Evolutionary conservation across 2,329 filamentous ascomycete genomes (phyloP).

Genomic region (Lasiodiplodia sp.): DNA sequence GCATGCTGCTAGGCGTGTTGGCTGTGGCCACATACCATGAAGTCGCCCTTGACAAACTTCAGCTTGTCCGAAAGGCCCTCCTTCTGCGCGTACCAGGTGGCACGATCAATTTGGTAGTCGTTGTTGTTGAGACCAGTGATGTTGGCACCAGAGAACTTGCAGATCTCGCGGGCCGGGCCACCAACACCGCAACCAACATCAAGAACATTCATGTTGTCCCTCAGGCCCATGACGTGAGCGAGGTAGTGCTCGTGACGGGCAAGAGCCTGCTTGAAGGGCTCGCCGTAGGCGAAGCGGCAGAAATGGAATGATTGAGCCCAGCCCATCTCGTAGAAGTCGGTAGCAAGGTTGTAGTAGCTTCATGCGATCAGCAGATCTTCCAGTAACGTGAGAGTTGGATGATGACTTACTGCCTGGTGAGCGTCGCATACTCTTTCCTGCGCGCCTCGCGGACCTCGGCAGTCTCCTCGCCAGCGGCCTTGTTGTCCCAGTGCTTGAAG

Average conservation of each 20-base stretch:
- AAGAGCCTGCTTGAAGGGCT: slow-evolving; percentile 89
- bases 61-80: slow-evolving; percentile 83
- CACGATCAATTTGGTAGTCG: slow-evolving; percentile 97
- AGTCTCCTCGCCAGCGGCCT: slow-evolving; percentile 80
- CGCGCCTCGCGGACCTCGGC: slow-evolving; percentile 80
- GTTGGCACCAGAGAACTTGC: slow-evolving; percentile 90
- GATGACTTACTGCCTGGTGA: slow-evolving; percentile 82
- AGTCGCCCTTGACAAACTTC: slow-evolving; percentile 91
- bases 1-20: slow-evolving; percentile 28
- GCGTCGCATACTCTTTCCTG: slow-evolving; percentile 86
- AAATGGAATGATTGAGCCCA: slow-evolving; percentile 98
- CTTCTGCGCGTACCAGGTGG: slow-evolving; percentile 82
- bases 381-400: slow-evolving; percentile 8
- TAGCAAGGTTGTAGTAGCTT: slow-evolving; percentile 97
- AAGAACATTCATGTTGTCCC: slow-evolving; percentile 85
- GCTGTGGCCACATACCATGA: slow-evolving; percentile 69
- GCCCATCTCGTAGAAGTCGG: slow-evolving; percentile 94
- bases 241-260: slow-evolving; percentile 98
- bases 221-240: slow-evolving; percentile 84
- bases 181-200: slow-evolving; percentile 98
- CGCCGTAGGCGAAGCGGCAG: slow-evolving; percentile 87
- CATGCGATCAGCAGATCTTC: slow-evolving; percentile 41
- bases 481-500: slow-evolving; percentile 97
- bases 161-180: slow-evolving; percentile 93
- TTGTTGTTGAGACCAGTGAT: slow-evolving; percentile 97